These are phyloP conservation scores for Fagus sylvatica DNA, from an alignment of 306 rosid genomes.

Conservation along the genomic window DNA sequence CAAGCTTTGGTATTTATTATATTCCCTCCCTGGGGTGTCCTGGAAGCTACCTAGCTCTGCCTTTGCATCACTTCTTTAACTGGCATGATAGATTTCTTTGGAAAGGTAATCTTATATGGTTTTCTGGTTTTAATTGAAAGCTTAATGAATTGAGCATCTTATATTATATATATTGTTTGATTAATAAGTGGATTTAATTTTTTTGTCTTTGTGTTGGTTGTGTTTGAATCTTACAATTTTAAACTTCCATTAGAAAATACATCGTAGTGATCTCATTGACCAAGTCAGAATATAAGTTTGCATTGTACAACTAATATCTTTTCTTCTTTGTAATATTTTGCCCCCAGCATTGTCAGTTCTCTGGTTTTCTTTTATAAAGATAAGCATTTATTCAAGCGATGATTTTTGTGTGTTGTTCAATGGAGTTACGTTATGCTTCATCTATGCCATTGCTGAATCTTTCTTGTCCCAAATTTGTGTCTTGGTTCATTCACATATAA, in stretches of 20 bases:
- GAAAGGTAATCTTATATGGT: neutral
- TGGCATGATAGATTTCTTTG: neutral
- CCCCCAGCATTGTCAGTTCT: neutral
- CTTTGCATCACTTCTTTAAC: neutral
- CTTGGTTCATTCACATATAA: constrained; percentile 13
- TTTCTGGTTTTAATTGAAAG: neutral
- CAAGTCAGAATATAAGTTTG: neutral
- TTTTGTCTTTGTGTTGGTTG: neutral
- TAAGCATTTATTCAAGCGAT: neutral
- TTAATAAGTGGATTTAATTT: neutral
- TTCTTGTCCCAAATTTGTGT: neutral
- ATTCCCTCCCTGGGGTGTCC: neutral
- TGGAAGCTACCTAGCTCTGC: neutral
- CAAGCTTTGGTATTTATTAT: neutral
- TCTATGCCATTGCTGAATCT: neutral
- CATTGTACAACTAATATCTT: neutral
- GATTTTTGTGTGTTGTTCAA: neutral
- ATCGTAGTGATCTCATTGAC: neutral
- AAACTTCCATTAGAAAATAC: neutral
- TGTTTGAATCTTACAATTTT: neutral
- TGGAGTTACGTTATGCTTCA: neutral
- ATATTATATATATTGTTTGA: neutral
- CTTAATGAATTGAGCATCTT: neutral
- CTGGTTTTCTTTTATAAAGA: neutral
- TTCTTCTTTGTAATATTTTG: neutral